Conservation (phyloP, 1,284 basidiomycete genomes). For the Amylostereum chailletii region DNA sequence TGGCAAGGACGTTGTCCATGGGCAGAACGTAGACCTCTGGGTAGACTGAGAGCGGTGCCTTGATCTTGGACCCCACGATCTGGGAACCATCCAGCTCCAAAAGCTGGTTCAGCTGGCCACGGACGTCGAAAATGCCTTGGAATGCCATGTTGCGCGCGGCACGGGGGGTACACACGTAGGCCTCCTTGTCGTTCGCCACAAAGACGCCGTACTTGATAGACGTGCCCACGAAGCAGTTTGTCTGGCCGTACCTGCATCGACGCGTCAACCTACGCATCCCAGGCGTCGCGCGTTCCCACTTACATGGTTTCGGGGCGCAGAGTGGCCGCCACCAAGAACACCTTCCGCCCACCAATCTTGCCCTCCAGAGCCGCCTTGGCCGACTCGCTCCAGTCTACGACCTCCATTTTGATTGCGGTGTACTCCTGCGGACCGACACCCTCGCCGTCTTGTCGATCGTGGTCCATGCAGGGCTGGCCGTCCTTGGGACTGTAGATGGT, state of each 20-base stretch:
- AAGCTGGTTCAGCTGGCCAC: conserved; percentile 69
- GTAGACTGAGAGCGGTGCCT: conserved; percentile 79
- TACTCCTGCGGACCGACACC: conserved; percentile 96
- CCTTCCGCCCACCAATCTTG: conserved; percentile 70
- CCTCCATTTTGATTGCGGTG: conserved; percentile 93
- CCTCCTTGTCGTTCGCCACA: conserved; percentile 78
- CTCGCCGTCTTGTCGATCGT: conserved; percentile 95
- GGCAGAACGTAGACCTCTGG: conserved; percentile 92
- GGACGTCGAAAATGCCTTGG: conserved; percentile 74
- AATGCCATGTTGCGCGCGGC: conserved; percentile 97
- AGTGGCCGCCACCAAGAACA: conserved; percentile 92
- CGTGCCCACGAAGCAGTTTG: conserved; percentile 95
- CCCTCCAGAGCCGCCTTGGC: conserved; percentile 56
- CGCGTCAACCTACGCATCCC: not conserved
- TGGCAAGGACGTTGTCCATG: conserved; percentile 95
- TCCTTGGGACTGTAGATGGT: conserved; percentile 99
- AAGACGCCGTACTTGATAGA: conserved; percentile 90
- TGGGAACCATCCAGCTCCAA: conserved; percentile 71
- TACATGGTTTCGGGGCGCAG: conserved; percentile 97
- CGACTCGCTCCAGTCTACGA: conserved; percentile 70
- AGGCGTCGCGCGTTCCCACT: conserved; percentile 15
- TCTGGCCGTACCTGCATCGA: conserved; percentile 82
- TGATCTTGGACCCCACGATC: conserved; percentile 86
- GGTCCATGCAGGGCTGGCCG: conserved; percentile 99
- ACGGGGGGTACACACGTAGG: conserved; percentile 86